These are phyloP conservation scores for Vanrija humicola DNA, from an alignment of 1,284 basidiomycete genomes.

Conservation along the genomic window DNA sequence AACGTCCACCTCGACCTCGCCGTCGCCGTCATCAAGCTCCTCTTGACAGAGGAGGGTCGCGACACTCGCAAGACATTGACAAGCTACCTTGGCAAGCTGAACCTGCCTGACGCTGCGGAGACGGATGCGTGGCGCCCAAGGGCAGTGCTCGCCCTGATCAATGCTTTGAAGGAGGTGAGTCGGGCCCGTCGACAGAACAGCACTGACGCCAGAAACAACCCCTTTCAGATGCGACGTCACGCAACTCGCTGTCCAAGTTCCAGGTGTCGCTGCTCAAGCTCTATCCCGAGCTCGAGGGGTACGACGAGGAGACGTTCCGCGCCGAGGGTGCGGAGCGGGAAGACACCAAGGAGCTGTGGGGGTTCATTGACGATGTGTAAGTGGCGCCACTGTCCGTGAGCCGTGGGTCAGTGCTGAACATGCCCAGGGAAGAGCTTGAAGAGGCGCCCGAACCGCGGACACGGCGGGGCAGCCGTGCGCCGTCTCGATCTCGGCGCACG, in stretches of 20 bases:
- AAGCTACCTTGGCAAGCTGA: slow-evolving; percentile 72
- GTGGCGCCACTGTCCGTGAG: slow-evolving; percentile 11
- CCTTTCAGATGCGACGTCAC: slow-evolving; percentile 62
- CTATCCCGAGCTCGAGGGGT: slow-evolving; percentile 60
- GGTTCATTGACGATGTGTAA: slow-evolving; percentile 46
- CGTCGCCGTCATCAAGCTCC: slow-evolving; percentile 63
- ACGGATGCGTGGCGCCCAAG: slow-evolving; percentile 61
- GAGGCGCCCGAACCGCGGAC: slow-evolving; percentile 8
- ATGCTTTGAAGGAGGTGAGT: slow-evolving; percentile 60
- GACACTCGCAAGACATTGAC: slow-evolving; percentile 76
- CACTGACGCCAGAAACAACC: slow-evolving; percentile 60
- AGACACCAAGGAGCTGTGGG: slow-evolving; percentile 32
- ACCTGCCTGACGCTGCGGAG: slow-evolving; percentile 59
- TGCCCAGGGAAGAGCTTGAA: slow-evolving; percentile 2
- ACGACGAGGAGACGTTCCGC: slow-evolving; percentile 60
- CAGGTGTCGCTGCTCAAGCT: slow-evolving; percentile 58
- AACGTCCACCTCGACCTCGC: slow-evolving; percentile 74
- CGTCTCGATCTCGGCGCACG: slow-evolving; percentile 2
- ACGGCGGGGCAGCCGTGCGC: slow-evolving; percentile 6
- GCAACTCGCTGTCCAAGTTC: slow-evolving; percentile 68
- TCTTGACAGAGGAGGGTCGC: slow-evolving; percentile 43
- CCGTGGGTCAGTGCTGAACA: background rate
- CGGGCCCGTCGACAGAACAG: no score
- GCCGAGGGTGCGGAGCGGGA: slow-evolving; percentile 25
- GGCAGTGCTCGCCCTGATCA: slow-evolving; percentile 60